Base-by-base conservation (phyloP, 768 basidiomycete species). In the Stropharia rugosoannulata region DNA sequence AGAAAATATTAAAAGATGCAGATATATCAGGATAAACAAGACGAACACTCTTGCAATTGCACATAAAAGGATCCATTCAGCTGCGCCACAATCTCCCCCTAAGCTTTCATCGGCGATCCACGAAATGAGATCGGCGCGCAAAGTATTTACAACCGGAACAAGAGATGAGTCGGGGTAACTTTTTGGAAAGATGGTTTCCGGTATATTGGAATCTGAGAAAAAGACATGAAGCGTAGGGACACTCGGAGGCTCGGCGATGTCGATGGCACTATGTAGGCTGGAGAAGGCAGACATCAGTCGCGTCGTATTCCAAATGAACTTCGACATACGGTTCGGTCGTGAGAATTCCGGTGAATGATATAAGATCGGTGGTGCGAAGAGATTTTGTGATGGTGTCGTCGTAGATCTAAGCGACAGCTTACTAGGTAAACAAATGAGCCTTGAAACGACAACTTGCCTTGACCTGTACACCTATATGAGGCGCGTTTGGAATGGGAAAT, bases 71-170 rank as follows among this genome's bases (percentile, higher is more conserved):
- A 89, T 74, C 87, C 87, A 92, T 69, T 92, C 86, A 19, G 90
- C 89, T 1, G 85, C 85, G 18, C 81, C 73, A 29, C 62, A 67
- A 63, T 94, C 91, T 4, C 88, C 86, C 0, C 78, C 87, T 4
- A 93, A 75, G 10, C 78, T 83, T 63, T 89, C 83, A 19, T 78
- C 69, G 0, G 90, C 87, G 47, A 94, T 80, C 92, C 92, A 94
- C 0, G 71, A 58, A 38, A 93, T 75, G 15, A 94, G 73, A 43
- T 85, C 80, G 7, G 76, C 64, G 37, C 87, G 76, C 13, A 83
- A 55, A 5, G 64, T 60, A 12, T 62, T 41, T 12, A 65, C 54
- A 22, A 48, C 56, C 45, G 49, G 61, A 16, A 54, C 49, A 42
- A 59, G 51, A 19, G 56, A 50, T 25, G 44, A 25, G 18, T 56